Evolutionary conservation across 495 filamentous ascomycete genomes (phyloP).

Genomic region (Hypoxylon rickii): DNA sequence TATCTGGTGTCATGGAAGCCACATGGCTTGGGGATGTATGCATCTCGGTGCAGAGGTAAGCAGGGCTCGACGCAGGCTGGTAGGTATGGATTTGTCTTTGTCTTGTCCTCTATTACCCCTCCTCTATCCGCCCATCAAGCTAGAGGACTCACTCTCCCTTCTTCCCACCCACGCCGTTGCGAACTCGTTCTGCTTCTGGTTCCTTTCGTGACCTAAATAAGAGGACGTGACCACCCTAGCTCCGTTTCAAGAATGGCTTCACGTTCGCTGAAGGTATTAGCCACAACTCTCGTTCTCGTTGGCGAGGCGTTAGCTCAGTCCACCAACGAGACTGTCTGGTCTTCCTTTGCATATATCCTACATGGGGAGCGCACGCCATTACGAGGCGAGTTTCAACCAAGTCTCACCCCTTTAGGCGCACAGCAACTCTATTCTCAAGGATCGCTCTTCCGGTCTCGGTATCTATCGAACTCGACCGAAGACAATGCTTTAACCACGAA

Average conservation of each 20-base stretch:
- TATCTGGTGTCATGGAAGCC: conserved; percentile 29
- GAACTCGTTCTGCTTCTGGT: background rate
- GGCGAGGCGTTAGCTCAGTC: conserved; percentile 31
- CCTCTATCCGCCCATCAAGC: conserved; percentile 22
- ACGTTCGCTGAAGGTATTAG: conserved; percentile 12
- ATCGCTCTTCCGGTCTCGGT: conserved; percentile 42
- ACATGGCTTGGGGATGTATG: conserved; percentile 5
- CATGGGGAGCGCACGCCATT: conserved; percentile 50
- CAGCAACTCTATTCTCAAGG: conserved; percentile 47
- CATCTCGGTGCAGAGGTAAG: conserved; percentile 11
- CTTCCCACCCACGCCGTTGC: conserved; percentile 4
- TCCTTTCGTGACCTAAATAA: conserved; percentile 3
- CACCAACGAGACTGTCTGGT: conserved; percentile 47
- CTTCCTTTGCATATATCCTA: conserved; percentile 46
- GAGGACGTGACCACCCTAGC: background rate
- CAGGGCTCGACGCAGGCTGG: conserved; percentile 6
- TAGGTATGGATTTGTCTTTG: conserved; percentile 6
- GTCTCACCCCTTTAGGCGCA: conserved; percentile 48
- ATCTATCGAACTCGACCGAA: conserved; percentile 34
- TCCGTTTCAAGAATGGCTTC: conserved; percentile 18
- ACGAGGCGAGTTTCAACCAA: conserved; percentile 8
- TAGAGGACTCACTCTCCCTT: conserved; percentile 10
- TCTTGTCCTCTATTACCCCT: conserved; percentile 26
- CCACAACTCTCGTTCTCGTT: conserved; percentile 6
- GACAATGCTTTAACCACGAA: conserved; percentile 30